Conservation (phyloP, 139 green algal genomes). For the Chlorella vulgaris region DNA sequence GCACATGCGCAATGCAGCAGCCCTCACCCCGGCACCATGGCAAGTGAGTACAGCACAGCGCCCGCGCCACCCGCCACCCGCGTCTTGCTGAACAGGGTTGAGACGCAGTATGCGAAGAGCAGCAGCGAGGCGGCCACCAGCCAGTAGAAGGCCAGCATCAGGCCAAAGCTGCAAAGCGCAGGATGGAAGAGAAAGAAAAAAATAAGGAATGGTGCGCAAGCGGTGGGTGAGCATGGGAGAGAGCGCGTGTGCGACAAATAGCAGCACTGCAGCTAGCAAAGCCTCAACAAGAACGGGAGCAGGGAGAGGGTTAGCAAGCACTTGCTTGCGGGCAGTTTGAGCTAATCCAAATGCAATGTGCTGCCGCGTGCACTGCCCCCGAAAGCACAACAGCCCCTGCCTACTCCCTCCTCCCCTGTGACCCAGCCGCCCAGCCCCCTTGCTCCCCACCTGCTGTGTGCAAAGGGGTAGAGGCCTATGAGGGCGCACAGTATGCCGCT, state of each 20-base stretch:
- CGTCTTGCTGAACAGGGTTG: conserved; percentile 67
- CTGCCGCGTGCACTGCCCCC: too few species aligned
- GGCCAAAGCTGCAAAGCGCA: background rate
- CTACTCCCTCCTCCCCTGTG: too few species aligned
- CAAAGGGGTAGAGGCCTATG: conserved; percentile 59
- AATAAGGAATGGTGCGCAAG: background rate
- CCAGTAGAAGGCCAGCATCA: conserved; percentile 76
- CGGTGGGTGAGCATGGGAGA: background rate
- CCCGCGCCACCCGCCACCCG: conserved; percentile 66
- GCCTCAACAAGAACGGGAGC: too few species aligned
- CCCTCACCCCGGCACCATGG: conserved; percentile 73
- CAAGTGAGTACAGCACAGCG: conserved; percentile 70
- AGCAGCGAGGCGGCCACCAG: conserved; percentile 69
- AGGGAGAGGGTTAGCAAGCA: too few species aligned
- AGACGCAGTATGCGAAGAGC: conserved; percentile 70
- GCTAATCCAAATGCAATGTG: too few species aligned
- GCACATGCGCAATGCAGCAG: background rate
- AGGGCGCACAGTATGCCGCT: conserved; percentile 64
- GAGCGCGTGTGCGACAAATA: too few species aligned
- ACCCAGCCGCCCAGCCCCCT: too few species aligned
- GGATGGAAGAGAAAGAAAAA: background rate
- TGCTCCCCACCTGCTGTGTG: conserved; percentile 41
- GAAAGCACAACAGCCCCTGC: background rate
- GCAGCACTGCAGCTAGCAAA: too few species aligned
- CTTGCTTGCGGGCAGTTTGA: too few species aligned